Base-by-base conservation (phyloP, 108 stramenopile genomes). In the Ochromonas danica region DNA sequence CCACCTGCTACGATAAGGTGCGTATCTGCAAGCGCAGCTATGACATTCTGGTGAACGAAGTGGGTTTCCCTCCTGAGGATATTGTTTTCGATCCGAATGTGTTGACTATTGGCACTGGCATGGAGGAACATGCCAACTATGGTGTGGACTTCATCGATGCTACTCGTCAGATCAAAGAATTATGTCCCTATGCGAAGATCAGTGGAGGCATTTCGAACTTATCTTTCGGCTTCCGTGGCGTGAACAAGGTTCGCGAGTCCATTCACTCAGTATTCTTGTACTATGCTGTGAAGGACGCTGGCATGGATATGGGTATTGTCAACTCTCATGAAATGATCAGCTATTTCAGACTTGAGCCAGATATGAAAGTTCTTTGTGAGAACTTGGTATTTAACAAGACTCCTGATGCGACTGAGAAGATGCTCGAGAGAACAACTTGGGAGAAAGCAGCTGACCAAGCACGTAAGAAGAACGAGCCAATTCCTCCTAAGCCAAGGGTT, bases 221-320 rank as follows among this genome's bases (percentile, higher is more conserved):
- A 82, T 94, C 93, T 1, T 98, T 98, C 85, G 98, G 98, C 1
- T 98, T 98, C 90, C 93, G 98, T 75, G 89, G 89, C 38, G 88
- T 89, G 27, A 85, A 88, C 78, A 81, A 82, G 89, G 95, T 99
- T 85, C 94, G 98, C 45, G 98, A 99, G 86, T 92, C 96, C 17
- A 99, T 99, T 78, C 98, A 99, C 87, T 90, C 95, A 61, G 95
- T 97, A 38, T 99, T 99, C 81, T 87, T 99, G 71, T 92, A 94
- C 70, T 90, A 97, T 83, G 95, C 94, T 1, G 77, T 74, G 0
- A 31, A 90, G 72, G 87, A 96, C 71, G 91, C 94, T 43, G 98
- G 98, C 41, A 99, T 99, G 98, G 98, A 99, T 88, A 94, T 99
- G 72, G 98, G 98, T 78, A 99, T 99, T 82, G 98, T 99, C 40